Percentiles rank a stretch among this genome's conserved stretches.
phyloP scores from a whole-genome alignment of 768 basidiomycete species.

The Daedaleopsis sinensis region DNA sequence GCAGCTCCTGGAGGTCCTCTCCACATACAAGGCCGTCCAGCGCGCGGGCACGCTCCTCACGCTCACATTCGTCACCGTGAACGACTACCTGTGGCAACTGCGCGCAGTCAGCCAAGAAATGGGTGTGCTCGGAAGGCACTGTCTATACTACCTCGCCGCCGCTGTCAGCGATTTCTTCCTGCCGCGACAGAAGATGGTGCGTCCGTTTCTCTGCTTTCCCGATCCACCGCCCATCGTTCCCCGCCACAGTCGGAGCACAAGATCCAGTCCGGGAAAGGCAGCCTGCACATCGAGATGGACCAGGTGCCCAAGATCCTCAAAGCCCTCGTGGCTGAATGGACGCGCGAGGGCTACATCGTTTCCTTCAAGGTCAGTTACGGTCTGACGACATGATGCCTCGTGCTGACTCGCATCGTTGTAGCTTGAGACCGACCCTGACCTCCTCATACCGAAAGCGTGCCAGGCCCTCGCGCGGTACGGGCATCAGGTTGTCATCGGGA shows the following conservation, averaged over 20 bases:
- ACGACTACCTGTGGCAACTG: slow-evolving; percentile 94
- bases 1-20: slow-evolving; percentile 72
- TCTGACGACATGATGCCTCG: not conserved
- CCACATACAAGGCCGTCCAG: slow-evolving; percentile 81
- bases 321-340: slow-evolving; percentile 94
- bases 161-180: slow-evolving; percentile 99
- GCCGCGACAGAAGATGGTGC: slow-evolving; percentile 86
- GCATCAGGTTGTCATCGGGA: slow-evolving; percentile 96
- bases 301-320: slow-evolving; percentile 97
- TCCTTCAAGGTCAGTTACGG: slow-evolving; percentile 83
- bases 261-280: slow-evolving; percentile 96
- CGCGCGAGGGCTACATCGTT: slow-evolving; percentile 85
- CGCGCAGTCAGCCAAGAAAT: slow-evolving; percentile 83
- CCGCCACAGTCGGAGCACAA: slow-evolving; percentile 89
- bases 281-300: slow-evolving; percentile 95
- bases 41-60: slow-evolving; percentile 75
- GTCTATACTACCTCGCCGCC: slow-evolving; percentile 96
- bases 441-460: slow-evolving; percentile 90
- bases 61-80: slow-evolving; percentile 89
- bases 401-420: slow-evolving; percentile 33
- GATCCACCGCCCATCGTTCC: not conserved
- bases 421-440: slow-evolving; percentile 88
- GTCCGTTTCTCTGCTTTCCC: slow-evolving; percentile 28
- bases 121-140: slow-evolving; percentile 63
- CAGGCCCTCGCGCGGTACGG: slow-evolving; percentile 91